Conservation (phyloP, 768 basidiomycete species). For the Pleurotus ostreatus region DNA sequence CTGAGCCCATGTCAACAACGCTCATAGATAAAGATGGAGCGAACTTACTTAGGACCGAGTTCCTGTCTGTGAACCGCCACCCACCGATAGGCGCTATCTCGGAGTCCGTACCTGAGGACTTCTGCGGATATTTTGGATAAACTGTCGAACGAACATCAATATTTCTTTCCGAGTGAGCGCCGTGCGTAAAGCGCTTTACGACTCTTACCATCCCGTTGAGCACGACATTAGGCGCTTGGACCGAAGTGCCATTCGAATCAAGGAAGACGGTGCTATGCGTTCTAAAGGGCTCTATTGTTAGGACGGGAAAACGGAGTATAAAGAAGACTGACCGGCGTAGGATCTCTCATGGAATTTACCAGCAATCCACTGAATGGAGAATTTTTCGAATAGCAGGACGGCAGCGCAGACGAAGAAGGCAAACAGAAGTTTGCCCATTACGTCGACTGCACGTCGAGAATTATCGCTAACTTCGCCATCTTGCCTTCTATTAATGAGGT, state of each 20-base stretch:
- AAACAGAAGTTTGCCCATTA: conserved; percentile 67
- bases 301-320: neutral
- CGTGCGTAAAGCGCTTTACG: neutral
- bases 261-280: conserved; percentile 78
- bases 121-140: conserved; percentile 68
- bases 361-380: conserved; percentile 83
- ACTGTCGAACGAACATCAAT: conserved; percentile 30
- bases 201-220: conserved; percentile 49
- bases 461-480: conserved; percentile 22
- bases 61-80: conserved; percentile 50
- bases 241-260: conserved; percentile 51
- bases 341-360: conserved; percentile 78
- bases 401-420: conserved; percentile 65
- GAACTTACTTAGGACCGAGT: conserved; percentile 42
- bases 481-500: conserved; percentile 52
- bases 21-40: conserved; percentile 9
- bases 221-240: conserved; percentile 70
- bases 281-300: conserved; percentile 35
- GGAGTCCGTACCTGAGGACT: conserved; percentile 53
- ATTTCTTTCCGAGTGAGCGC: neutral
- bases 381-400: conserved; percentile 77
- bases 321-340: conserved; percentile 45
- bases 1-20: conserved; percentile 18
- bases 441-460: conserved; percentile 38
- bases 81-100: conserved; percentile 29